A percentile compares a stretch with the other conserved stretches of the same genome.
Evolutionary conservation across 2,329 filamentous ascomycete species (phyloP).

Genomic region (Fusarium veterinarium): DNA sequence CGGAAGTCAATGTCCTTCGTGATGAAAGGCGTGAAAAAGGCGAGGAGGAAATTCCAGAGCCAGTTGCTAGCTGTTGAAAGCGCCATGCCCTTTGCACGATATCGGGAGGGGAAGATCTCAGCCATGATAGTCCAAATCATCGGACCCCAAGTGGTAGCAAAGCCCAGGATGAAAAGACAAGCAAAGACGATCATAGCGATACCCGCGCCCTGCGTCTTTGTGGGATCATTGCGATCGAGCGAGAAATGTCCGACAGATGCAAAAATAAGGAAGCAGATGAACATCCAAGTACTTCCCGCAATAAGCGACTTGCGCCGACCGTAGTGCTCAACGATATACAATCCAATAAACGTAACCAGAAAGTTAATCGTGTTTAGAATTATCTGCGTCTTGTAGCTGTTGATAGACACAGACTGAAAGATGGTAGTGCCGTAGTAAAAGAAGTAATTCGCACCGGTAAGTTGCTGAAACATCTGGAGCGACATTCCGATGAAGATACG

Average conservation of each 20-base stretch:
- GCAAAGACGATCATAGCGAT: slow-evolving; percentile 73
- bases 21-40: slow-evolving; percentile 86
- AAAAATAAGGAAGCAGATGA: slow-evolving; percentile 69
- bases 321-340: slow-evolving; percentile 77
- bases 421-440: slow-evolving; percentile 72
- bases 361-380: slow-evolving; percentile 77
- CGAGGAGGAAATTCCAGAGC: slow-evolving; percentile 79
- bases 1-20: slow-evolving; percentile 76
- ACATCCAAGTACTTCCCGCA: slow-evolving; percentile 70
- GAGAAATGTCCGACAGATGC: slow-evolving; percentile 64
- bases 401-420: slow-evolving; percentile 59
- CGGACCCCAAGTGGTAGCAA: slow-evolving; percentile 75
- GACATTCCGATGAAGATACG: slow-evolving; percentile 69
- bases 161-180: slow-evolving; percentile 72
- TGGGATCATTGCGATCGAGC: slow-evolving; percentile 52
- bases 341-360: slow-evolving; percentile 71
- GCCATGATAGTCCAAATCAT: slow-evolving; percentile 74
- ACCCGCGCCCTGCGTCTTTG: slow-evolving; percentile 57
- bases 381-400: slow-evolving; percentile 75
- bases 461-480: slow-evolving; percentile 74
- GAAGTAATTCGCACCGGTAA: slow-evolving; percentile 76
- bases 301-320: slow-evolving; percentile 74
- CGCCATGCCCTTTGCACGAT: slow-evolving; percentile 70
- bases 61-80: slow-evolving; percentile 72
- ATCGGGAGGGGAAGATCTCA: slow-evolving; percentile 73